A percentile compares a stretch with the other conserved stretches of the same genome.
Conservation (phyloP, 805 yeast species). For the Ogataea degrootiae region DNA sequence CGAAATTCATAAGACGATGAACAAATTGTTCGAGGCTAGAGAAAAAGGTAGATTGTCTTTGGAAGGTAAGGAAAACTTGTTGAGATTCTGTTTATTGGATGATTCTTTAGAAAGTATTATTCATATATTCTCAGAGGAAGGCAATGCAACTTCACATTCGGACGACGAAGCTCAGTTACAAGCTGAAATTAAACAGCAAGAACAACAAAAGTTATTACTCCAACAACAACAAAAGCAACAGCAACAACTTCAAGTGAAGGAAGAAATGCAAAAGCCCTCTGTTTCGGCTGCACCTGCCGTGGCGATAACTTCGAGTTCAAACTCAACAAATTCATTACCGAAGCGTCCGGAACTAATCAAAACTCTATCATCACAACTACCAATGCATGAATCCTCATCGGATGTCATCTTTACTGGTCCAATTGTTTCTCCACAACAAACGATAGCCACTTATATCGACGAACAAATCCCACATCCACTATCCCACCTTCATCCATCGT, state of each 20-base stretch:
- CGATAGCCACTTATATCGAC: conserved; percentile 17
- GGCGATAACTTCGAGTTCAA: not conserved
- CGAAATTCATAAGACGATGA: conserved; percentile 49
- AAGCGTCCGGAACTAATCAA: conserved; percentile 25
- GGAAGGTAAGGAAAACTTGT: conserved; percentile 51
- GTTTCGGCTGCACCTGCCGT: not conserved
- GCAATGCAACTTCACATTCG: not conserved
- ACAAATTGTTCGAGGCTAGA: conserved; percentile 42
- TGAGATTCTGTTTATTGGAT: conserved; percentile 51
- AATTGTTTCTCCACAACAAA: conserved; percentile 41
- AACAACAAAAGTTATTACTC: not conserved
- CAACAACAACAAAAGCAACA: not conserved
- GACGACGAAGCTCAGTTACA: not conserved
- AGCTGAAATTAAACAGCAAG: conserved; percentile 1
- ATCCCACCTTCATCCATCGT: conserved; percentile 3
- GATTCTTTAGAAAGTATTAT: conserved; percentile 49
- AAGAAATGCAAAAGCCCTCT: not conserved
- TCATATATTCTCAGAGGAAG: conserved; percentile 35
- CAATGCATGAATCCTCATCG: conserved; percentile 44
- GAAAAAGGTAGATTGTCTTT: conserved; percentile 42
- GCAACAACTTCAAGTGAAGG: not conserved
- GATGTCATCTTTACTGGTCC: conserved; percentile 51
- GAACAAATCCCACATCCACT: conserved; percentile 2
- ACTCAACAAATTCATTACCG: not conserved
- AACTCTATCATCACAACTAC: conserved; percentile 28